Evolutionary conservation across 495 filamentous ascomycete species (phyloP).

Genomic region (Penicillium daleae): DNA sequence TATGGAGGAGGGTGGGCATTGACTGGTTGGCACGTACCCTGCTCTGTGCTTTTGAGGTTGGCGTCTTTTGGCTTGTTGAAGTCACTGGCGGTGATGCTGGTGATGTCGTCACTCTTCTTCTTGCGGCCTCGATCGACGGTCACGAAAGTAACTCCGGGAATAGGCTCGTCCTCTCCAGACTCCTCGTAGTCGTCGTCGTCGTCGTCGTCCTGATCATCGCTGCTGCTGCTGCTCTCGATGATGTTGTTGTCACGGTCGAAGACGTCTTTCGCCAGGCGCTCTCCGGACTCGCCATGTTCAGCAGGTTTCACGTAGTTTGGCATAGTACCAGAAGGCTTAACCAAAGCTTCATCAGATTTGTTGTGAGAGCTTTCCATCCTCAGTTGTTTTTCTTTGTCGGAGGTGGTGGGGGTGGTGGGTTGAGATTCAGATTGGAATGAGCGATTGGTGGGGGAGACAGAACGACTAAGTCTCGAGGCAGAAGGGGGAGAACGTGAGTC

Average conservation of each 20-base stretch:
- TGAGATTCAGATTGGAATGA: slow-evolving; percentile 44
- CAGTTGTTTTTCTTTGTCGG: slow-evolving; percentile 56
- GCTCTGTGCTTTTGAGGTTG: slow-evolving; percentile 48
- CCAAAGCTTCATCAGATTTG: slow-evolving; percentile 67
- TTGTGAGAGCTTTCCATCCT: slow-evolving; percentile 64
- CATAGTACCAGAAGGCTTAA: slow-evolving; percentile 57
- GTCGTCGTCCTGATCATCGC: slow-evolving; percentile 51
- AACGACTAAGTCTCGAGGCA: slow-evolving; percentile 46
- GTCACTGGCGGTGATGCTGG: slow-evolving; percentile 25
- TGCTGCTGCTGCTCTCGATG: slow-evolving; percentile 57
- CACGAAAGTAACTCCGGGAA: slow-evolving; percentile 38
- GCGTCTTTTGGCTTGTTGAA: slow-evolving; percentile 23
- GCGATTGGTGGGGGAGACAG: slow-evolving; percentile 59
- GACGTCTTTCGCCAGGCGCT: slow-evolving; percentile 75
- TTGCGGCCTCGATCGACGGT: slow-evolving; percentile 29
- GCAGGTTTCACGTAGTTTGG: slow-evolving; percentile 49
- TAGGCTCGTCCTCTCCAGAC: slow-evolving; percentile 53
- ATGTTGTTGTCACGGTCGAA: slow-evolving; percentile 59
- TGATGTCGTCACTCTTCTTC: slow-evolving; percentile 30
- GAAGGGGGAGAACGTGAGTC: slow-evolving; percentile 66
- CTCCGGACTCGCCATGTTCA: slow-evolving; percentile 45
- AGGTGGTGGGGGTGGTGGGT: slow-evolving; percentile 32
- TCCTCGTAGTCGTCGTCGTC: slow-evolving; percentile 52
- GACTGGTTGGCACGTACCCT: slow-evolving; percentile 59
- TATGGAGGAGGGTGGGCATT: background rate